Evolutionary conservation across 345 rosid genomes (phyloP), one percentile per base, ranked within the genome.

Genomic region (Bretschneidera sinensis): DNA sequence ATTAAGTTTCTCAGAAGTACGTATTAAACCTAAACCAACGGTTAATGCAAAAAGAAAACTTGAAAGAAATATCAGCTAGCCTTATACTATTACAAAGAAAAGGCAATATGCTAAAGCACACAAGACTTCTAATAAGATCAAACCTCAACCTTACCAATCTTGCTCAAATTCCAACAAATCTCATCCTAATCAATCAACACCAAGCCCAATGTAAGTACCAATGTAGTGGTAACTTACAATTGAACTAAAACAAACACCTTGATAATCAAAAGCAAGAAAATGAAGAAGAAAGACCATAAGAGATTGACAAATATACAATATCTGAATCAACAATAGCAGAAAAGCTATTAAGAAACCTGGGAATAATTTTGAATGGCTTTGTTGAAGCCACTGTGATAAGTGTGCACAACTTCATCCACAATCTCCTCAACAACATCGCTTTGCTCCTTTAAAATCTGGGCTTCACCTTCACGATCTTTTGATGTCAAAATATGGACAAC

Each of bases 321-420:
- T 28, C 58, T 18, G 54, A 61, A 33, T 64, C 48, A n/a, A 61
- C 48, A 31, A 39, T 9, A 31, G 33, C 15, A 49, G 51, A 18
- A 71, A 66, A 49, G n/a, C 31, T 33, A 21, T 9, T 31, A 60
- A 56, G 70, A 48, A 60, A 95, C 99, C 97, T 91, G 99, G 10
- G 99, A 95, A 75, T 95, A 95, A 73, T 95, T 95, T 77, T 95
- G 99, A 76, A 95, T 91, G 62, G 99, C 99, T 78, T 78, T 95
- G 76, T 95, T 91, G 79, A 95, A 95, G 64, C 99, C 99, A 76
- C 83, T 64, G 54, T 95, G 99, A 80, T 95, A 91, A 69, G 97
- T 78, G 39, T 95, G 99, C 47, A 95, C 99, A 54, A 95, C 95
- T 82, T 91, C 99, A 78, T 95, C 97, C n/a, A 95, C 99, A 48